phyloP scores from a whole-genome alignment of 768 basidiomycete species.

The Leccinum disarticulatum region DNA sequence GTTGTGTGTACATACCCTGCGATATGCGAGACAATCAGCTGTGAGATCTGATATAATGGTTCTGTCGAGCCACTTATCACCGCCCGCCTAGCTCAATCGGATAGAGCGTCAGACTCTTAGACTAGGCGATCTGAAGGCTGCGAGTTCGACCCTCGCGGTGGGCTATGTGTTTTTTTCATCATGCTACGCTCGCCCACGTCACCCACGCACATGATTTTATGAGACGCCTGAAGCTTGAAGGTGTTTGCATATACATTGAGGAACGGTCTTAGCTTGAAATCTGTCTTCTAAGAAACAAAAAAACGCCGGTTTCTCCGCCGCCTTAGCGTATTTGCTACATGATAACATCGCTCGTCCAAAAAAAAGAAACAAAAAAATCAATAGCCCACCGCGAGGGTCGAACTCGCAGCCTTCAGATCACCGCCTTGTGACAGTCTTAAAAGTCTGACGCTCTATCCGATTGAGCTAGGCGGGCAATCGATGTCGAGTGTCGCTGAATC shows the following conservation, averaged over 20 bases:
- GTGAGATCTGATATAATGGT: not conserved
- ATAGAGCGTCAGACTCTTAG: slow-evolving; percentile 69
- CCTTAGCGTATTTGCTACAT: no score
- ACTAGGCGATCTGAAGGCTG: slow-evolving; percentile 56
- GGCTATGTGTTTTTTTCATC: slow-evolving; percentile 36
- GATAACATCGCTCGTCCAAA: no score
- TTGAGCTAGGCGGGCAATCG: slow-evolving; percentile 61
- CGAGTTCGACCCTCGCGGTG: slow-evolving; percentile 66
- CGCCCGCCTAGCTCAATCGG: slow-evolving; percentile 67
- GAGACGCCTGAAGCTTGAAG: no score
- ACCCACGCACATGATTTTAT: no score
- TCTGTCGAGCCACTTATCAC: no score
- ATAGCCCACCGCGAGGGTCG: slow-evolving; percentile 82
- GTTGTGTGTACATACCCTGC: not conserved
- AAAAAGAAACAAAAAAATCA: slow-evolving; percentile 1
- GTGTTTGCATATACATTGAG: no score
- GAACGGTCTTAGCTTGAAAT: no score
- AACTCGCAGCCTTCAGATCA: slow-evolving; percentile 85
- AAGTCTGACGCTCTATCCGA: slow-evolving; percentile 69
- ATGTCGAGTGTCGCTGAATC: rapidly evolving
- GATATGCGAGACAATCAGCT: not conserved
- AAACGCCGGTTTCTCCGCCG: no score
- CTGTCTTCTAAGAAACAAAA: no score
- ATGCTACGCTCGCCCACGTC: no score
- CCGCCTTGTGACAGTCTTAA: slow-evolving; percentile 45